Evolutionary conservation across 2,329 filamentous ascomycete genomes (phyloP).

Genomic region (Corniculantispora saksenae): DNA sequence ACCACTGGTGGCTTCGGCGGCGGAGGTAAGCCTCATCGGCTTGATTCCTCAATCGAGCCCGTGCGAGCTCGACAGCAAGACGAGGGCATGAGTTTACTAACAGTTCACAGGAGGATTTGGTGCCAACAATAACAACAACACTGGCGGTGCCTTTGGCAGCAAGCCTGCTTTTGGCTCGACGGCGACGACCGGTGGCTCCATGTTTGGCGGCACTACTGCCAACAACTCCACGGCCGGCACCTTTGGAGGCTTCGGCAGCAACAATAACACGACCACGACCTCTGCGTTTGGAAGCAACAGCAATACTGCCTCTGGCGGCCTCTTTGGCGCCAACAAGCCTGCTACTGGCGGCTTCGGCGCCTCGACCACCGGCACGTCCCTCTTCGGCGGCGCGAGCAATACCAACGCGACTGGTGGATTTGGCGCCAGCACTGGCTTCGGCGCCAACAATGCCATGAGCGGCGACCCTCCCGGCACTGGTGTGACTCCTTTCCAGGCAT

Average conservation of each 20-base stretch:
- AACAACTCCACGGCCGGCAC: slow-evolving; percentile 38
- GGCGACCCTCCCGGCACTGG: slow-evolving; percentile 70
- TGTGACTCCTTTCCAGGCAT: slow-evolving; percentile 66
- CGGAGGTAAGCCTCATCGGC: slow-evolving; percentile 31
- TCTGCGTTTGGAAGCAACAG: slow-evolving; percentile 43
- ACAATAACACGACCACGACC: slow-evolving; percentile 33
- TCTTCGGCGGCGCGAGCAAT: slow-evolving; percentile 46
- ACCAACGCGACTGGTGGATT: slow-evolving; percentile 35
- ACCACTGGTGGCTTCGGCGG: slow-evolving; percentile 39
- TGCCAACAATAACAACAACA: slow-evolving; percentile 25
- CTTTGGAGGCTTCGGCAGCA: slow-evolving; percentile 44
- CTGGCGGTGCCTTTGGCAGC: slow-evolving; percentile 36
- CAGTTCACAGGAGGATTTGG: slow-evolving; percentile 38
- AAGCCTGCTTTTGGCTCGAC: slow-evolving; percentile 57
- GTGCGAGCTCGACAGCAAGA: slow-evolving; percentile 8
- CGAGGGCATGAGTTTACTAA: slow-evolving; percentile 16
- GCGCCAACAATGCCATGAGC: slow-evolving; percentile 41
- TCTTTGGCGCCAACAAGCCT: slow-evolving; percentile 56
- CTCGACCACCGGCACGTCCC: slow-evolving; percentile 39
- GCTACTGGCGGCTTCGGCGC: slow-evolving; percentile 48
- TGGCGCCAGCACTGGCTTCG: slow-evolving; percentile 38
- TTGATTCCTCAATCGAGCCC: background rate
- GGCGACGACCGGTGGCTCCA: slow-evolving; percentile 39
- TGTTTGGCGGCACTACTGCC: slow-evolving; percentile 47
- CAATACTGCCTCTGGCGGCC: slow-evolving; percentile 38